Conservation (phyloP, 306 rosid species). For the Luffa acutangula region DNA sequence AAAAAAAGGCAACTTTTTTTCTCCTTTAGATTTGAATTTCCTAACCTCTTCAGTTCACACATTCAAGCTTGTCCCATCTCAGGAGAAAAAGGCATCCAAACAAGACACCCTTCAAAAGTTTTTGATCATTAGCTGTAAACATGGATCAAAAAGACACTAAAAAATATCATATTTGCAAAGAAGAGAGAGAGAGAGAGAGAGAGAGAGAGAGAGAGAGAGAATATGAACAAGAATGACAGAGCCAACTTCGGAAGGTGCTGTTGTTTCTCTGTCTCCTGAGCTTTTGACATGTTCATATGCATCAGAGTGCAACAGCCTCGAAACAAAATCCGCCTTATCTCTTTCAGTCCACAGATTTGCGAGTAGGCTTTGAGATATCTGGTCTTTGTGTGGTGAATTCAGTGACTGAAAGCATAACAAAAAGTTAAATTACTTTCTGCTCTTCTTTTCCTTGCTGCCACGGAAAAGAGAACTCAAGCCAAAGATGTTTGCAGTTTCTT, state of each 20-base stretch:
- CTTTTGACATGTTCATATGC: conserved; percentile 20
- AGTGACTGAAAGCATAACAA: not conserved
- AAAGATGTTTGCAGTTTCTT: conserved; percentile 52
- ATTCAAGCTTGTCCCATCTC: not conserved
- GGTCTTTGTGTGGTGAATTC: not conserved
- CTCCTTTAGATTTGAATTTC: not conserved
- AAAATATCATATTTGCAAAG: conserved; percentile 9
- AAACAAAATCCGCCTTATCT: not conserved
- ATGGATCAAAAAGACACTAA: not conserved
- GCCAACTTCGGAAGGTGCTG: conserved; percentile 9
- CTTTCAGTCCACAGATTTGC: not conserved
- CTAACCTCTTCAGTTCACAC: not conserved
- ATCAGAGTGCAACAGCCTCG: conserved; percentile 3
- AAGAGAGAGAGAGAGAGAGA: not conserved
- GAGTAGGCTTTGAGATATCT: not conserved
- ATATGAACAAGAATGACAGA: conserved; percentile 12
- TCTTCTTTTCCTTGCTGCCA: conserved; percentile 47
- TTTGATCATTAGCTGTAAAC: not conserved
- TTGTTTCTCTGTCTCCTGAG: conserved; percentile 21
- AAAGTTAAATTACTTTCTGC: conserved; percentile 31
- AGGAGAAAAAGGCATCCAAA: conserved; percentile 3
- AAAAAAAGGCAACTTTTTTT: not conserved
- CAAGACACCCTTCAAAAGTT: not conserved
- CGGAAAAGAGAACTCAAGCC: conserved; percentile 65
- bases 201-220: conserved; percentile 19